Base-by-base conservation (phyloP, 2,329 filamentous ascomycete genomes). In the Cytospora chrysosperma region DNA sequence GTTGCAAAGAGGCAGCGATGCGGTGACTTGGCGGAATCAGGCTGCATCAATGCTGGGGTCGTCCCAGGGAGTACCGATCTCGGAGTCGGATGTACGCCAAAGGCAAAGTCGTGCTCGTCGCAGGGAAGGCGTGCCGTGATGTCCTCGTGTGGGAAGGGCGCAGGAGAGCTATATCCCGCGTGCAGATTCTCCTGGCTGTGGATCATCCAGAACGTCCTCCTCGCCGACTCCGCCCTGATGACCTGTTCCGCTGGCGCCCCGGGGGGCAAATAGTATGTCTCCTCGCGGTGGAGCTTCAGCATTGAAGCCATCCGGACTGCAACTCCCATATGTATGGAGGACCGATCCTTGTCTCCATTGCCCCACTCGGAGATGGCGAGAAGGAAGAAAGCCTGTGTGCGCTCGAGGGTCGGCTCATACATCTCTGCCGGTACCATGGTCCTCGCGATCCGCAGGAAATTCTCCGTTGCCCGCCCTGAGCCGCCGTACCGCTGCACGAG, bases 191-290 rank as follows among this genome's bases (percentile, higher is more conserved):
- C 74, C 49, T 74, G 72, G 56, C 70, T 75, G 60, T 75, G 69
- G 8, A 77, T 69, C 70, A 77, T 73, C 75, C 75, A 77, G 65
- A 76, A 76, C 0, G 73, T 75, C 12, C 75, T 68, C 7, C 75
- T 67, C 1, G 75, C 75, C 28, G 70, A 70, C 58, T 77, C 75
- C 21, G 71, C 68, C 5, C 70, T 64, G 8, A 77, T 71, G 19
- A 75, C 63, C n/a, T 72, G 67, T 8, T 76, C 72, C 8, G 69
- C 64, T 0, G 70, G 64, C 5, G 71, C 70, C 26, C 65, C 63
- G 0, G 64, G 56, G 1, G 69, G 67, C 0, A 77, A 65, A 1
- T 61, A 50, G 59, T 77, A 77, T 1, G 73, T 72, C 47, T 77
- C 75, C 64, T 77, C 75, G 40, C 73, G 70, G 61, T 77, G 75